Evolutionary conservation across 2,329 filamentous ascomycete species (phyloP).

Genomic region (Diaporthe citriasiana): DNA sequence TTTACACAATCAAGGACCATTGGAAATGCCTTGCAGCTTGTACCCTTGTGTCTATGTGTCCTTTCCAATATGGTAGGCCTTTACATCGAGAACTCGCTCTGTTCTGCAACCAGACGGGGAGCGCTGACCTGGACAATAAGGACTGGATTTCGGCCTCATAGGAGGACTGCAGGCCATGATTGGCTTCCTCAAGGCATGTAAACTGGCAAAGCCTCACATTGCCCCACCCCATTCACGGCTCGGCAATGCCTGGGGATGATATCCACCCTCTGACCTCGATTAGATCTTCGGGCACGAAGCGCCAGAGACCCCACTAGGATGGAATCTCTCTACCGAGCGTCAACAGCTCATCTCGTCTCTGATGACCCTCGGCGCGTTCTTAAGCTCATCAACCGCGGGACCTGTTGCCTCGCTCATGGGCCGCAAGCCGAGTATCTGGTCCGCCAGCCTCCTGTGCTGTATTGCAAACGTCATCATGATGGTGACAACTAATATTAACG

Average conservation of each 20-base stretch:
- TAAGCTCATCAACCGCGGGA: conserved; percentile 59
- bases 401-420: conserved; percentile 53
- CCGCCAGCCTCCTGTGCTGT: conserved; percentile 63
- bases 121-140: conserved; percentile 8
- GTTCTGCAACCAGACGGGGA: rapidly evolving
- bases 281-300: conserved; percentile 56
- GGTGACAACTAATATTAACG: conserved; percentile 65
- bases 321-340: conserved; percentile 59
- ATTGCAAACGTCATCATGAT: conserved; percentile 71
- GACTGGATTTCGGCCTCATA: conserved; percentile 62
- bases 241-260: background rate
- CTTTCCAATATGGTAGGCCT: conserved; percentile 64
- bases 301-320: conserved; percentile 55
- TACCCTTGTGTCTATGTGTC: conserved; percentile 62
- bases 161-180: conserved; percentile 65
- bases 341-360: conserved; percentile 64
- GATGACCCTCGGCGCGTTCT: conserved; percentile 63
- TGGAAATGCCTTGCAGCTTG: conserved; percentile 57
- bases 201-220: background rate
- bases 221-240: background rate
- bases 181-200: conserved; percentile 59
- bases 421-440: conserved; percentile 56
- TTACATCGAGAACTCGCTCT: background rate
- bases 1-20: conserved; percentile 46
- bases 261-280: background rate